Evolutionary conservation across 2,329 filamentous ascomycete species (phyloP), one percentile per base, ranked within the genome.

Genomic region (Botrytis medusae): DNA sequence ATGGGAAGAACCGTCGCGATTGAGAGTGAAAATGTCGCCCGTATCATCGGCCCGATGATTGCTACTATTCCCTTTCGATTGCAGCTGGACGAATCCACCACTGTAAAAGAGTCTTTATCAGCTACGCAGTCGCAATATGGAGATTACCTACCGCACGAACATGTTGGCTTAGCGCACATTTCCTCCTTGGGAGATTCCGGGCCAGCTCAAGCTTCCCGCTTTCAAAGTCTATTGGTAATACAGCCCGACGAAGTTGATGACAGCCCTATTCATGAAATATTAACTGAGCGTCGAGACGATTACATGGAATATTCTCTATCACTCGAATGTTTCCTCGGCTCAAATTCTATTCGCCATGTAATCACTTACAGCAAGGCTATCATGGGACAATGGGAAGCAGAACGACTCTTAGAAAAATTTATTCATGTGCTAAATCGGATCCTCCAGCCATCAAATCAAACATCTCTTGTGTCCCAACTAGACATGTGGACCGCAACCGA

Each of bases 1-100:
- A 83, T 82, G 6, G 84, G 84, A n/a, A 82, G 84, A 42, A 82
- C 81, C 1, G 80, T 81, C n/a, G 2, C 12, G 32, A 57, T 57
- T 57, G n/a, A 7, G n/a, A n/a, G 51, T 29, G 51, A 57, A 57
- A n/a, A 57, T 57, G 51, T 57, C 7, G 51, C 14, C n/a, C 51
- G 51, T 9, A 57, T 57, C 16, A 57, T 57, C n/a, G 51, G 51
- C 14, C 51, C 51, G 2, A 57, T n/a, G 18, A 32, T 57, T 57
- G 51, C 51, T 29, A 57, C n/a, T 57, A 29, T 57, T 16, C 51
- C 51, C n/a, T 57, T 32, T 18, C 51, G 51, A 18, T 57, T 57
- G 6, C 14, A 57, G 32, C 51, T 57, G n/a, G 25, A 57, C 12
- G 51, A 57, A 29, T 3, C 51, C 1, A 57, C 51, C n/a, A 57